A percentile compares a stretch with the other conserved stretches of the same genome.
phyloP scores from a whole-genome alignment of 305 asterid genomes.

The Fraxinus angustifolia region DNA sequence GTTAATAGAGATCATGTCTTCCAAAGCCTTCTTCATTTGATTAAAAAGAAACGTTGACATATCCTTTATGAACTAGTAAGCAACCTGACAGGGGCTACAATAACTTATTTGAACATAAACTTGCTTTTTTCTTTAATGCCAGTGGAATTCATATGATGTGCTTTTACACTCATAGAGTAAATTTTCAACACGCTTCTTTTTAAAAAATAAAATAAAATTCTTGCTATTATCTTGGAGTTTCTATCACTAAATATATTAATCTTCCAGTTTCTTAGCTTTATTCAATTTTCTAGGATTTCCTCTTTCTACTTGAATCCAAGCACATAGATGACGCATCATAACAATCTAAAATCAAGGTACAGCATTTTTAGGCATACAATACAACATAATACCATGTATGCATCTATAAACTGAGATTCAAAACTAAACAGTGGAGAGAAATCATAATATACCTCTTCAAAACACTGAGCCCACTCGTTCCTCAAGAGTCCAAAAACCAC shows the following conservation, averaged over 20 bases:
- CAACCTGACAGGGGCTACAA: background rate
- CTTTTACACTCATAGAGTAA: background rate
- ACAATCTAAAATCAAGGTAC: background rate
- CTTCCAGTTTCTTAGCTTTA: background rate
- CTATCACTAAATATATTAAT: background rate
- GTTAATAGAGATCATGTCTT: background rate
- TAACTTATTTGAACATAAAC: background rate
- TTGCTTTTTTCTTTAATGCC: background rate
- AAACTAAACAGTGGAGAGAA: background rate
- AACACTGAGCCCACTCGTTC: constrained; percentile 67
- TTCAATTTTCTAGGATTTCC: background rate
- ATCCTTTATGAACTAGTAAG: background rate
- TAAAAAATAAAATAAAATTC: background rate
- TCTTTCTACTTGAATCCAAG: background rate
- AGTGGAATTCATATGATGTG: background rate
- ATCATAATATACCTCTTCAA: constrained; percentile 55
- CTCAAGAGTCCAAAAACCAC: constrained; percentile 53
- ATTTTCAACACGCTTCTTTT: background rate
- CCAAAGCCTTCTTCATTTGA: background rate
- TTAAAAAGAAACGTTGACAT: background rate
- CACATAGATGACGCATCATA: background rate
- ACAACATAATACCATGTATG: background rate
- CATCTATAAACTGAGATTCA: background rate
- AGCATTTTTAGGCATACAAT: background rate
- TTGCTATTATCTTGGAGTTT: background rate